phyloP scores from a whole-genome alignment of 208 protist genomes.

The Wallacemonas sp. region DNA sequence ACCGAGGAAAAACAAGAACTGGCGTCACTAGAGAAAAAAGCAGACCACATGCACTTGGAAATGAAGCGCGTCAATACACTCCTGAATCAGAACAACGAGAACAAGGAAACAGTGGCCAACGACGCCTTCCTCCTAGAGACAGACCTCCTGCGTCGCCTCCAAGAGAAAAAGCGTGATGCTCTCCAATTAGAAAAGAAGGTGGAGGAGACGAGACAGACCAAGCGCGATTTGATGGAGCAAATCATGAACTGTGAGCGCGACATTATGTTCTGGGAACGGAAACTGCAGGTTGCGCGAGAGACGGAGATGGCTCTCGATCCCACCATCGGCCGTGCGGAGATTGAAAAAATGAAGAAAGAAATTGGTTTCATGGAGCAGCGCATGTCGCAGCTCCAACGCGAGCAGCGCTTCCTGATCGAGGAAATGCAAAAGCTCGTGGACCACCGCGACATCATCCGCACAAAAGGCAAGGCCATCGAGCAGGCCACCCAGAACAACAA shows the following conservation, averaged over 20 bases:
- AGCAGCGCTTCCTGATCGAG: conserved; percentile 92
- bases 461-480: conserved; percentile 89
- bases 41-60: conserved; percentile 90
- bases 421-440: conserved; percentile 96
- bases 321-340: conserved; percentile 92
- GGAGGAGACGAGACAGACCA: conserved; percentile 70
- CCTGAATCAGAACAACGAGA: conserved; percentile 78
- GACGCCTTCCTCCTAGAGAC: conserved; percentile 92
- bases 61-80: conserved; percentile 93
- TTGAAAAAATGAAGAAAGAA: conserved; percentile 95
- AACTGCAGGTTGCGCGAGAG: conserved; percentile 96
- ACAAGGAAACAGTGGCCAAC: conserved; percentile 80
- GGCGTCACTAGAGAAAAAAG: conserved; percentile 73
- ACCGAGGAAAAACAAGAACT: conserved; percentile 81
- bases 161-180: conserved; percentile 91
- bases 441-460: conserved; percentile 92
- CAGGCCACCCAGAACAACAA: conserved; percentile 62
- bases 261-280: conserved; percentile 96
- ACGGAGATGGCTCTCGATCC: conserved; percentile 95
- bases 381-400: conserved; percentile 87
- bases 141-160: conserved; percentile 85
- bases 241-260: conserved; percentile 92
- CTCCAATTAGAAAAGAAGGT: conserved; percentile 89
- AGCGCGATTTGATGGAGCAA: conserved; percentile 82
- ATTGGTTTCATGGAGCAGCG: conserved; percentile 95